phyloP scores from a whole-genome alignment of 2,329 filamentous ascomycete species.

The Lecanicillium sp. region DNA sequence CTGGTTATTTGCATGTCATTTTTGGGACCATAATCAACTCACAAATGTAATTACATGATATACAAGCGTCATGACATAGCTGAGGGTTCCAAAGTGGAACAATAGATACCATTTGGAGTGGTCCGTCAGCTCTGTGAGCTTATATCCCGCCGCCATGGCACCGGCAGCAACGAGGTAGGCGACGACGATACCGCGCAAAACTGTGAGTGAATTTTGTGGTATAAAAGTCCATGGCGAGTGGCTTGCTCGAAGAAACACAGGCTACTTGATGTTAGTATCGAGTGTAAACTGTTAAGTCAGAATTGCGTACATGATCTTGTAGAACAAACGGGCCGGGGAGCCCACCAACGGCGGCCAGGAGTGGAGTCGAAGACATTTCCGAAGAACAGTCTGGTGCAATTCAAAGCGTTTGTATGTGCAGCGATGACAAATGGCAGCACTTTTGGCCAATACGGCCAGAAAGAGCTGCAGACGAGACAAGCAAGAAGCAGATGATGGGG shows the following conservation, averaged over 20 bases:
- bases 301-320: conserved; percentile 26
- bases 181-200: conserved; percentile 32
- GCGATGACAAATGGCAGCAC: background rate
- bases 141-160: conserved; percentile 36
- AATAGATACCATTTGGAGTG: conserved; percentile 31
- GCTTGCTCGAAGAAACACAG: conserved; percentile 41
- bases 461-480: background rate
- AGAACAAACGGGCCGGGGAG: conserved; percentile 23
- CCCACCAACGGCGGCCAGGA: conserved; percentile 20
- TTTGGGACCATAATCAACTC: conserved; percentile 16
- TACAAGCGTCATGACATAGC: conserved; percentile 31
- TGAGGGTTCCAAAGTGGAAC: conserved; percentile 42
- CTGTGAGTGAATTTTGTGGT: conserved; percentile 35
- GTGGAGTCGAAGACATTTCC: conserved; percentile 25
- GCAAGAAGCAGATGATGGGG: no score
- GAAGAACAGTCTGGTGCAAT: background rate
- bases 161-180: conserved; percentile 33
- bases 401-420: background rate
- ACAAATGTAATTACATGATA: conserved; percentile 41
- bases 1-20: background rate
- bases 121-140: conserved; percentile 30
- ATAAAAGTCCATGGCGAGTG: conserved; percentile 43
- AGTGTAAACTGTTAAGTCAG: background rate
- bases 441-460: background rate
- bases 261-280: conserved; percentile 21